A percentile compares a stretch with the other conserved stretches of the same genome.
These are phyloP conservation scores for Sechiopsis laciniata DNA, from an alignment of 306 rosid genomes.

Conservation along the genomic window DNA sequence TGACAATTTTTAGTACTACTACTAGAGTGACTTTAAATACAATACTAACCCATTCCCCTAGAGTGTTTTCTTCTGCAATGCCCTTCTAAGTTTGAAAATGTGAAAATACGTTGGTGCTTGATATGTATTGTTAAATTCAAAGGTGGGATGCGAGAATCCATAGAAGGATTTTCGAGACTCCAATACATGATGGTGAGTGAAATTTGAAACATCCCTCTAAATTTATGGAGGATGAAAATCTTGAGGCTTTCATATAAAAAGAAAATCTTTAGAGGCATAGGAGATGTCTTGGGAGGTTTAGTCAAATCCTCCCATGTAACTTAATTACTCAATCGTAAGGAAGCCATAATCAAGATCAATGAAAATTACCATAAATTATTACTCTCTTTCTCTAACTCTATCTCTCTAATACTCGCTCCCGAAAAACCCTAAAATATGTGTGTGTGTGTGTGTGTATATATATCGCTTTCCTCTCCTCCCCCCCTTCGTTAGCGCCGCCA, in stretches of 20 bases:
- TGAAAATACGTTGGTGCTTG: not conserved
- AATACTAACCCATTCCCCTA: not conserved
- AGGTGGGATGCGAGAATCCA: not conserved
- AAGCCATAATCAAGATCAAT: not conserved
- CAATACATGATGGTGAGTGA: not conserved
- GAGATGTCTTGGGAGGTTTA: not conserved
- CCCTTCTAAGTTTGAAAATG: not conserved
- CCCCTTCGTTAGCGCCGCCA: too few relatives aligned
- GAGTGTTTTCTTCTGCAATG: not conserved
- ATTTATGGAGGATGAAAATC: constrained; percentile 7
- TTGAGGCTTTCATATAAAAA: not conserved
- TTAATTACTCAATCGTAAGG: not conserved
- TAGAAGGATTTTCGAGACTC: not conserved
- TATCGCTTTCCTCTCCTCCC: too few relatives aligned
- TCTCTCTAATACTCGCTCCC: too few relatives aligned
- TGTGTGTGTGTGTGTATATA: too few relatives aligned
- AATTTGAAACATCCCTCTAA: constrained; percentile 1
- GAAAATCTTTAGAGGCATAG: not conserved
- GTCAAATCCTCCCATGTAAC: not conserved
- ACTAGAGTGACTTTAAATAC: not conserved
- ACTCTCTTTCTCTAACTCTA: too few relatives aligned
- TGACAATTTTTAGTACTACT: not conserved
- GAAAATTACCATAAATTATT: not conserved
- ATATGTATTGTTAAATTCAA: not conserved
- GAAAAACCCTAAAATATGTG: too few relatives aligned